Evolutionary conservation across 441 rosid genomes (phyloP).

Genomic region (Hypseocharis bilobata): DNA sequence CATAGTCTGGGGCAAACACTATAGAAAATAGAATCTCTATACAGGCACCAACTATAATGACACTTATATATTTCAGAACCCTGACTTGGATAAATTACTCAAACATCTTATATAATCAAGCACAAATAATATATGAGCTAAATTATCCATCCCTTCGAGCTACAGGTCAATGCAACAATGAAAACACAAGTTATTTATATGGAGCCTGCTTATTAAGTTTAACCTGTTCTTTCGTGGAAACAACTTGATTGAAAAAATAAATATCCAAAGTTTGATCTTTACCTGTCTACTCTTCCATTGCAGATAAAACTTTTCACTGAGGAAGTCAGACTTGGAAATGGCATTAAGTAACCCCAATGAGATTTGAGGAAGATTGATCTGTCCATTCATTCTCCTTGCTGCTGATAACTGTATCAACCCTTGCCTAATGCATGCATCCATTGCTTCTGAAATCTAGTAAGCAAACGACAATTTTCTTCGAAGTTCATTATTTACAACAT

Average conservation of each 20-base stretch:
- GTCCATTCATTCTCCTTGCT: constrained; percentile 42
- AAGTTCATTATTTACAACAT: neutral
- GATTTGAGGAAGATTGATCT: constrained; percentile 67
- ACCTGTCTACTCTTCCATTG: constrained; percentile 96
- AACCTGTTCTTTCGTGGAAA: constrained; percentile 7
- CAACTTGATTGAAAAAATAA: neutral
- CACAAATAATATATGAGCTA: neutral
- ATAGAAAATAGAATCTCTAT: too few species aligned
- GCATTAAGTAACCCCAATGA: constrained; percentile 75
- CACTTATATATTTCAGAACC: neutral
- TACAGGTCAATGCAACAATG: neutral
- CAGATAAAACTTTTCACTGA: constrained; percentile 61
- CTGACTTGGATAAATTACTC: neutral
- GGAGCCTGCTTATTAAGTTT: constrained; percentile 3
- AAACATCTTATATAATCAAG: neutral
- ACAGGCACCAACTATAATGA: neutral
- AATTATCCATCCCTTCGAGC: neutral
- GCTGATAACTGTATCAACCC: constrained; percentile 58
- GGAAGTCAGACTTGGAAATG: constrained; percentile 73
- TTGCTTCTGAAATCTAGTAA: constrained; percentile 79
- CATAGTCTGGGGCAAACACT: too few species aligned
- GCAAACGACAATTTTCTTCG: constrained; percentile 9
- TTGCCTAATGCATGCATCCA: constrained; percentile 65
- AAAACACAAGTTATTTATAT: neutral
- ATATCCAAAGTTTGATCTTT: constrained; percentile 16